phyloP scores from a whole-genome alignment of 176 grass and related monocot species.

The Eleusine coracana region DNA sequence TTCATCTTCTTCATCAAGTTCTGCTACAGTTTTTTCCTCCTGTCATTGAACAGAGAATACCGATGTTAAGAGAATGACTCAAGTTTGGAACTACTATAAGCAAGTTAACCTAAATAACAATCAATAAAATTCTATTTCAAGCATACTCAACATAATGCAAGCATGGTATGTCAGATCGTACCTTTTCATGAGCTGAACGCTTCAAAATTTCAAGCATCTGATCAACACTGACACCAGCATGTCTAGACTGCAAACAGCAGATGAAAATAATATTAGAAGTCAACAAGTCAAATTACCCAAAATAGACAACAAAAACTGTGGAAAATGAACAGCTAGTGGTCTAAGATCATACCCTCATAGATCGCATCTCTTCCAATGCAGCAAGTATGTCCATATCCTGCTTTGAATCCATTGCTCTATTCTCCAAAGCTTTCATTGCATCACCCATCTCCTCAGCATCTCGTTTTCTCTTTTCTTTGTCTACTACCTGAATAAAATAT shows the following conservation, averaged over 20 bases:
- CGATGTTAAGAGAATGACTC: slow-evolving; percentile 25
- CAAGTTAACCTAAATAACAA: slow-evolving; percentile 15
- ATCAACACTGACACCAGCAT: slow-evolving; percentile 84
- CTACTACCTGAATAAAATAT: slow-evolving; percentile 45
- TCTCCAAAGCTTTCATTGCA: slow-evolving; percentile 65
- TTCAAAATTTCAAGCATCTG: slow-evolving; percentile 91
- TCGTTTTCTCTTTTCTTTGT: slow-evolving; percentile 72
- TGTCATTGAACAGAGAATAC: slow-evolving; percentile 39
- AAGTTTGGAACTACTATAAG: background rate
- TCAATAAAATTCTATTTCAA: background rate
- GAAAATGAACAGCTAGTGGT: background rate
- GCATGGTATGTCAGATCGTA: slow-evolving; percentile 27
- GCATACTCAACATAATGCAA: slow-evolving; percentile 4
- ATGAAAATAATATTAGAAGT: slow-evolving; percentile 38
- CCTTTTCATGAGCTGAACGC: slow-evolving; percentile 63
- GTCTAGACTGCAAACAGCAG: slow-evolving; percentile 71
- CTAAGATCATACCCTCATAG: slow-evolving; percentile 53
- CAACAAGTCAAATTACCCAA: background rate
- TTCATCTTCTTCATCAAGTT: slow-evolving; percentile 89
- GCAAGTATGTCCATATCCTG: slow-evolving; percentile 67
- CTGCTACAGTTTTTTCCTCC: slow-evolving; percentile 67
- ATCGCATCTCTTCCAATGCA: slow-evolving; percentile 62
- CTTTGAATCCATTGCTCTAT: slow-evolving; percentile 60
- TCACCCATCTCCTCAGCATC: slow-evolving; percentile 80
- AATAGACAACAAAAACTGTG: background rate